Percentiles rank a stretch among this genome's conserved stretches.
phyloP scores from a whole-genome alignment of 768 basidiomycete species.

The Pleurotus cornucopiae region DNA sequence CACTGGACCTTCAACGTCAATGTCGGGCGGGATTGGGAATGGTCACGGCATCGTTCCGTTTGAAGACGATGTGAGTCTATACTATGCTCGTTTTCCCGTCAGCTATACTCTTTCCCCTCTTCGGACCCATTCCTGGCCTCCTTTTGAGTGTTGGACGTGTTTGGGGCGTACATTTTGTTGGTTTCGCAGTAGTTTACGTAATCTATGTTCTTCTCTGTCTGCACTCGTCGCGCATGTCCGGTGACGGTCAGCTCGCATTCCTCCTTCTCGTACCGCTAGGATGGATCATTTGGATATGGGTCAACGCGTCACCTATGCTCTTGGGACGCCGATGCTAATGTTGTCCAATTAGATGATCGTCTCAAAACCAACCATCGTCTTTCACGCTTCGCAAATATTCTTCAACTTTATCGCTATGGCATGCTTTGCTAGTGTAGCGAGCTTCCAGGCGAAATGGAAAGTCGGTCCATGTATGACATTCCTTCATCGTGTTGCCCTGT shows the following conservation, averaged over 20 bases:
- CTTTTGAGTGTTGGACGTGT: not conserved
- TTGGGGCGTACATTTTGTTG: slow-evolving; percentile 8
- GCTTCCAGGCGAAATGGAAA: slow-evolving; percentile 81
- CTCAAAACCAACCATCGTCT: slow-evolving; percentile 76
- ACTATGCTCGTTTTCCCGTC: slow-evolving; percentile 1
- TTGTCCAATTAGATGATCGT: slow-evolving; percentile 68
- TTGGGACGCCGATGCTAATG: not conserved
- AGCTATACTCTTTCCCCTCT: slow-evolving; percentile 9
- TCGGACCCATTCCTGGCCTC: slow-evolving; percentile 10
- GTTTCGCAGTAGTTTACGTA: slow-evolving; percentile 34
- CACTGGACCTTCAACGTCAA: slow-evolving; percentile 29
- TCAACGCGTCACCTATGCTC: slow-evolving; percentile 23
- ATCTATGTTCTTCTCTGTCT: slow-evolving; percentile 36
- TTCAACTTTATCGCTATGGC: slow-evolving; percentile 93
- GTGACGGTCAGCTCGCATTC: slow-evolving; percentile 48
- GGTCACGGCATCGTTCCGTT: slow-evolving; percentile 57
- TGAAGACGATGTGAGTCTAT: slow-evolving; percentile 67
- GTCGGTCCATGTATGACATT: slow-evolving; percentile 78
- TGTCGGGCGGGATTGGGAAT: slow-evolving; percentile 54
- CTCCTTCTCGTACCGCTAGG: slow-evolving; percentile 63
- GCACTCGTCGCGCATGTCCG: slow-evolving; percentile 32
- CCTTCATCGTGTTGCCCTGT: slow-evolving; percentile 5
- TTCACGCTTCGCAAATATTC: slow-evolving; percentile 76
- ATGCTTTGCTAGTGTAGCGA: slow-evolving; percentile 85
- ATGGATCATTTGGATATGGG: slow-evolving; percentile 70